Base-by-base conservation (phyloP, 2,329 filamentous ascomycete genomes). In the Annulohypoxylon truncatum region DNA sequence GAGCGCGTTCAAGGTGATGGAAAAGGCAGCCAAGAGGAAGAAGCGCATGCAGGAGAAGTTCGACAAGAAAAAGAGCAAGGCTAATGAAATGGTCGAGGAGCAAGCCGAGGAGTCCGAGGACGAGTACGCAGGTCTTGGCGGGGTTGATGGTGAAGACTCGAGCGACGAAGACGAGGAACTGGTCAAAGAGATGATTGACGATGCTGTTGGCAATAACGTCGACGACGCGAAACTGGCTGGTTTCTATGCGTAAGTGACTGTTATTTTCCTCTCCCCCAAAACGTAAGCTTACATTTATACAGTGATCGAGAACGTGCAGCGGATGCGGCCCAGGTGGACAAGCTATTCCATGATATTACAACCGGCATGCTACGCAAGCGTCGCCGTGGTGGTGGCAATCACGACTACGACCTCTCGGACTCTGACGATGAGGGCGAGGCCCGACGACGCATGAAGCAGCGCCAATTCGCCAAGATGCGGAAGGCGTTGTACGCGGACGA, bases 51-150 rank as follows among this genome's bases (percentile, higher is more conserved):
- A 77, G n/a, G 82, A 85, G 13, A 82, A 84, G 1, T 97, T 94
- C 72, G 87, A 97, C 80, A 92, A 91, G 79, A 94, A 93, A 79
- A 94, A 91, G 77, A 96, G 93, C 80, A 90, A 92, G 76, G 95
- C 94, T 0, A 94, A 90, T 74, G 90, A 91, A 22, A 92, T 97
- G 86, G 85, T 99, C 35, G 88, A 98, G 70, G 96, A 97, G 71
- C 94, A 97, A 76, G 95, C 96, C 66, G 93, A 97, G 73, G 96
- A 99, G 80, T 99, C 96, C 0, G 96, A 99, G 76, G 96, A 99
- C 77, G 96, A 99, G 78, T 99, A 98, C 77, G 95, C 94, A 38
- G 96, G 96, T 3, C 84, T 99, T 8, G 96, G 96, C 71, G 96
- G 96, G 68, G 91, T 84, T 9, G 95, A 94, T 78, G 94, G 95